These are phyloP conservation scores for Helianthus annuus DNA, from an alignment of 129 eudicot genomes.

Conservation along the genomic window DNA sequence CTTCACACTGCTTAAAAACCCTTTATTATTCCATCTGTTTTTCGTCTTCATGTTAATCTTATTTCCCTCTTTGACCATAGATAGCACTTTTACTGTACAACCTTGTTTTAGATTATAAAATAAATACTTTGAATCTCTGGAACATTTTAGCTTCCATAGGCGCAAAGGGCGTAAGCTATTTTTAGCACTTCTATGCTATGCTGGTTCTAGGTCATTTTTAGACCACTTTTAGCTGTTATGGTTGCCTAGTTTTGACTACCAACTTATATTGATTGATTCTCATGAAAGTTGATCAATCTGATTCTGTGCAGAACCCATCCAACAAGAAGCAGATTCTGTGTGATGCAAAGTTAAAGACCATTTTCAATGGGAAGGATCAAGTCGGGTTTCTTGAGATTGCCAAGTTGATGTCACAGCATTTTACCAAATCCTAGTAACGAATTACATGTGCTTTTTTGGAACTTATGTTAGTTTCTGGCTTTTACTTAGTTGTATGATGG, in stretches of 20 bases:
- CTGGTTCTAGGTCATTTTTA: too few species aligned
- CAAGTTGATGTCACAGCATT: conserved; percentile 62
- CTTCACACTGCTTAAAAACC: too few species aligned
- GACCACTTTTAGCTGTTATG: too few species aligned
- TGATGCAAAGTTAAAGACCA: conserved; percentile 72
- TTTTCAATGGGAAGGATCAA: conserved; percentile 63
- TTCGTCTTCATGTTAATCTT: too few species aligned
- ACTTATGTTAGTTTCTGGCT: conserved; percentile 15
- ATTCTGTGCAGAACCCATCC: conserved; percentile 63
- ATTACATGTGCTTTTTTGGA: background rate
- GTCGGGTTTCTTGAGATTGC: conserved; percentile 73
- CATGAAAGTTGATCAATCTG: background rate
- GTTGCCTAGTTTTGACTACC: too few species aligned
- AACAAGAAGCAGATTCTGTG: conserved; percentile 69
- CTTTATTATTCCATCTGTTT: too few species aligned
- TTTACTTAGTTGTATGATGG: background rate
- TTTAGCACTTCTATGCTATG: too few species aligned
- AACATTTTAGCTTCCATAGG: background rate
- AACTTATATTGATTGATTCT: too few species aligned
- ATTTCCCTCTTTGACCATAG: too few species aligned
- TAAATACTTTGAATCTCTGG: background rate
- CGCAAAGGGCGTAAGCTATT: too few species aligned
- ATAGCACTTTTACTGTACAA: too few species aligned
- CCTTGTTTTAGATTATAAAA: too few species aligned
- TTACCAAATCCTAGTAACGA: conserved; percentile 40